Evolutionary conservation across 2,329 filamentous ascomycete species (phyloP).

Genomic region (Diaporthe citrichinensis): DNA sequence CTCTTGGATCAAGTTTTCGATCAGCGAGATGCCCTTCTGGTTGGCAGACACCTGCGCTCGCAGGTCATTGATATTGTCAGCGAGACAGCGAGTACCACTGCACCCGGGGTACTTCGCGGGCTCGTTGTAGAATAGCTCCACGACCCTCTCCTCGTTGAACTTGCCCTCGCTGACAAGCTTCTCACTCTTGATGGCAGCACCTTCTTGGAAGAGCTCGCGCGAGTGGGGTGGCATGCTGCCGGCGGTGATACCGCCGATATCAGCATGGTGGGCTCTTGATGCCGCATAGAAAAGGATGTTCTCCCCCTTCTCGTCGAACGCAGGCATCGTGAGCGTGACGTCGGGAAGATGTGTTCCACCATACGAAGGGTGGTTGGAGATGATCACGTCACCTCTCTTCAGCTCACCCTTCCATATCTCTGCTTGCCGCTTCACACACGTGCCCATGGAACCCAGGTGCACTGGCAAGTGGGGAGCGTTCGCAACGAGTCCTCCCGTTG

Average conservation of each 20-base stretch:
- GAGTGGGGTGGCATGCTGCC: constrained; percentile 88
- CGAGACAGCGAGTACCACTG: constrained; percentile 82
- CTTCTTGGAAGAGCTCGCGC: constrained; percentile 75
- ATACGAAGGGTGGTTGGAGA: constrained; percentile 87
- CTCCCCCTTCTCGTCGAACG: constrained; percentile 75
- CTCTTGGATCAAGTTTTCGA: constrained; percentile 80
- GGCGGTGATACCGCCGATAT: constrained; percentile 86
- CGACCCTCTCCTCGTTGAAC: constrained; percentile 84
- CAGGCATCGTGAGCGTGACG: constrained; percentile 85
- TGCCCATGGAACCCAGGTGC: constrained; percentile 88
- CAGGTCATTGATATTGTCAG: constrained; percentile 88
- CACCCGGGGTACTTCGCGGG: constrained; percentile 83
- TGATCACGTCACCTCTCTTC: constrained; percentile 84
- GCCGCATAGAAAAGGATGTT: constrained; percentile 87
- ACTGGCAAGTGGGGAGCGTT: constrained; percentile 87
- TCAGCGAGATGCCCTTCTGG: constrained; percentile 86
- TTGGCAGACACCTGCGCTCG: constrained; percentile 91
- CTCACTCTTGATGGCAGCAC: constrained; percentile 74
- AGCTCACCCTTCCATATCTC: constrained; percentile 85
- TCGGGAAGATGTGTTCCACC: constrained; percentile 88
- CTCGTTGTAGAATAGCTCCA: constrained; percentile 78
- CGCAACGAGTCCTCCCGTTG: constrained; percentile 81
- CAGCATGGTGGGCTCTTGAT: constrained; percentile 84
- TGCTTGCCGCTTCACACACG: constrained; percentile 83
- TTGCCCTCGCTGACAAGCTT: constrained; percentile 81